These are phyloP conservation scores for Pyrrhoderma lamaoense DNA, from an alignment of 1,284 basidiomycete species.

Conservation along the genomic window DNA sequence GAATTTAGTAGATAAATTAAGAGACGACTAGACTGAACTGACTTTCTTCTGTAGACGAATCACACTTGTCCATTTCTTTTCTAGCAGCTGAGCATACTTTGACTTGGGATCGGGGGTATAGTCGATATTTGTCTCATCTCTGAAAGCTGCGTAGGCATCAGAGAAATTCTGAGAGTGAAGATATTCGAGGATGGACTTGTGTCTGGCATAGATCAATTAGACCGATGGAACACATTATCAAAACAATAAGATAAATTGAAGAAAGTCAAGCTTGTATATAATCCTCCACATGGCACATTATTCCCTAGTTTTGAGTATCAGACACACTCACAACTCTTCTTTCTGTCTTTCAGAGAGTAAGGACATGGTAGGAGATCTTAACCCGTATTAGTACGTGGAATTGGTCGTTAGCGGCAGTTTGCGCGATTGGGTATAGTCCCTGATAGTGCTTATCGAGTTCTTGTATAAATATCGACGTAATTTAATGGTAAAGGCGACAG, in stretches of 20 bases:
- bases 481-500: no score
- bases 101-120: constrained; percentile 57
- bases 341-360: constrained; percentile 50
- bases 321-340: constrained; percentile 46
- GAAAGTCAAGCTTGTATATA: background rate
- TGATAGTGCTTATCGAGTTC: no score
- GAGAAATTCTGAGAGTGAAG: constrained; percentile 41
- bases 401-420: no score
- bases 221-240: background rate
- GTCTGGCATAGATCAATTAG: constrained; percentile 27
- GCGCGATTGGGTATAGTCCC: no score
- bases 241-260: background rate
- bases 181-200: constrained; percentile 59
- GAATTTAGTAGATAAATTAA: background rate
- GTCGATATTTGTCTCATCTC: constrained; percentile 40
- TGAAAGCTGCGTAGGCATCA: constrained; percentile 41
- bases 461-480: no score
- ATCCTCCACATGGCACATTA: no score
- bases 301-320: background rate
- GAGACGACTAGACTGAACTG: constrained; percentile 28
- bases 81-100: constrained; percentile 58
- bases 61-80: constrained; percentile 81
- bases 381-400: no score
- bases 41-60: constrained; percentile 79
- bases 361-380: constrained; percentile 12